Base-by-base conservation (phyloP, 2,329 filamentous ascomycete genomes). In the Rutstroemia sp. region DNA sequence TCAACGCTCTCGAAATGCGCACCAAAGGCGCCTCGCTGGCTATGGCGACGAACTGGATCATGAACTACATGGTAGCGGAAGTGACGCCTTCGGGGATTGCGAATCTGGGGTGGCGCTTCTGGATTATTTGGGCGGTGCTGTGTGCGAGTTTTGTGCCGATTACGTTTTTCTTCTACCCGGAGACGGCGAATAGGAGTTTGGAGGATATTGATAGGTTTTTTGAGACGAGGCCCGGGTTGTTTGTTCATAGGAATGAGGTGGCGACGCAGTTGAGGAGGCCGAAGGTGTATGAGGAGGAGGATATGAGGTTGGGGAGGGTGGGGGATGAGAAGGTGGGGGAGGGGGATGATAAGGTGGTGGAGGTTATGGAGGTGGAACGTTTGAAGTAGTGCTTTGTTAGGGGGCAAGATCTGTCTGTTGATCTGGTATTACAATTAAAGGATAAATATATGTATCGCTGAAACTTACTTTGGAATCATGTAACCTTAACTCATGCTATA, bases 21-120 rank as follows among this genome's bases (percentile, higher is more conserved):
- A 81, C 81, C 0, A 80, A 79, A 0, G 81, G 81, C 41, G 82
- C 82, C 60, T 82, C 80, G 6, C 66, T 83, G 10, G 69, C 70
- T 9, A 74, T 72, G 4, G 71, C 68, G 1, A 71, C 67, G 37
- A 69, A 68, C 46, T 69, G 61, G 66, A 79, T 82, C 54, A 84
- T 83, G 69, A 85, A 85, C 66, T 83, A 52, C 65, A 68, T 82
- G 67, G 63, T 69, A 14, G 68, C 65, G 2, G 62, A 66, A 59
- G 69, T 72, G 0, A 72, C 71, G n/a, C 69, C 71, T 0, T 67
- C 67, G 25, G 70, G 67, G 1, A 62, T 73, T 10, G 65, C 64
- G 12, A 67, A 66, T 23, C 66, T 73, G 9, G 61, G 62, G 0
- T 73, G 69, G 70, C 64, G 64, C 14, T 72, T 72, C 54, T 72